Evolutionary conservation across 2,329 filamentous ascomycete genomes (phyloP).

Genomic region (Hysterium pulicare): DNA sequence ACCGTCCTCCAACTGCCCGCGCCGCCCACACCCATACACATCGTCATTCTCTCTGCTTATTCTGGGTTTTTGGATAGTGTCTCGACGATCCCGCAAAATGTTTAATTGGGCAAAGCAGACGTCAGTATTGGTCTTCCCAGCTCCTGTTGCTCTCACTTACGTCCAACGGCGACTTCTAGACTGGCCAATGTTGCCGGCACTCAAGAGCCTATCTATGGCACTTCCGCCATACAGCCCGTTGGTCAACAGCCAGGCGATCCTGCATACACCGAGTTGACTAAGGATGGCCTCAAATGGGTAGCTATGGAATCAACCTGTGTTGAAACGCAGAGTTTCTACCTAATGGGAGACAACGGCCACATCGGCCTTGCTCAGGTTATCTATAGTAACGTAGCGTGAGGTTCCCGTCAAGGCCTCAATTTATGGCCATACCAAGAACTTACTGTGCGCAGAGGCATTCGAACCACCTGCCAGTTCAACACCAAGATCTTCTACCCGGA

Average conservation of each 20-base stretch:
- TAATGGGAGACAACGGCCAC: constrained; percentile 74
- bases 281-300: constrained; percentile 78
- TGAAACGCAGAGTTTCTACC: constrained; percentile 93
- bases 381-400: constrained; percentile 92
- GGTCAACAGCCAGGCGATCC: constrained; percentile 73
- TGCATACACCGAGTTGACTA: constrained; percentile 75
- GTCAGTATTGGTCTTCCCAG: constrained; percentile 52
- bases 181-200: constrained; percentile 83
- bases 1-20: no score
- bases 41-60: no score
- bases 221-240: constrained; percentile 81
- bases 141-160: constrained; percentile 14
- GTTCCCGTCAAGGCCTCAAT: constrained; percentile 28
- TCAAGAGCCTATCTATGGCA: constrained; percentile 92
- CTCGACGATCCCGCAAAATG: constrained; percentile 48
- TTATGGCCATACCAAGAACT: constrained; percentile 13
- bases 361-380: constrained; percentile 85
- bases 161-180: constrained; percentile 34
- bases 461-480: constrained; percentile 90
- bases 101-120: constrained; percentile 94
- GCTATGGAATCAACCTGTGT: constrained; percentile 80
- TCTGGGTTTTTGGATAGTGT: constrained; percentile 25
- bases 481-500: constrained; percentile 83
- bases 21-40: no score
- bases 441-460: constrained; percentile 65